Evolutionary conservation across 345 rosid genomes (phyloP), one percentile per base, ranked within the genome.

Genomic region (Sapria himalayana): DNA sequence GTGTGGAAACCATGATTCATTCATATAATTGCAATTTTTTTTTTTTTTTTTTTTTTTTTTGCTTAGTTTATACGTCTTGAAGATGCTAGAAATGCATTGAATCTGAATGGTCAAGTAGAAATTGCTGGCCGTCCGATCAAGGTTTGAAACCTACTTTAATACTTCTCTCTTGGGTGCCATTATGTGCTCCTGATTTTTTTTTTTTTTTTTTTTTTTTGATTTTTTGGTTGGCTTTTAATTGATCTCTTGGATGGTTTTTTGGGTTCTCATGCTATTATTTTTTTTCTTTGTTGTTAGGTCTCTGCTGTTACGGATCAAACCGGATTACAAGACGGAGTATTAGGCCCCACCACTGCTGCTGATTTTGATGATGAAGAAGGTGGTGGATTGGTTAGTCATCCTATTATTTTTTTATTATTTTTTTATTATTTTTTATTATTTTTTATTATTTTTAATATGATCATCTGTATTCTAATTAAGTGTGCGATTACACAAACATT

Each of bases 361-460:
- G 95, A 89, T 79, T 62, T 89, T 55, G 98, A 89, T 65, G 98
- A 89, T 37, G 91, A 89, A 19, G 98, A 89, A 31, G 94, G 97
- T 33, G 79, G 78, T 49, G 97, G 92, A 52, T 65, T 82, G 86
- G 98, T 89, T 39, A 75, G 94, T 66, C 48, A 36, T 43, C 51
- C 21, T 5, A 47, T 29, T 50, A n/a, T 33, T 27, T 13, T 33
- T 27, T 29, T 27, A 14, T 15, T 24, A 15, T 33, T 8, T 21
- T 15, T 22, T 8, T 34, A 9, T 17, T 32, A 5, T 2, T 15
- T 37, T 3, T n/a, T 33, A 1, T 22, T 22, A 20, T 2, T 5
- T 1, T 14, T 25, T n/a, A 16, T 16, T 24, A 37, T 8, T 4
- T 20, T 3, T 19, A 17, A 29, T 29, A 38, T 33, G 6, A 17